phyloP scores from a whole-genome alignment of 2,329 filamentous ascomycete species.

The Helotiales sp. region DNA sequence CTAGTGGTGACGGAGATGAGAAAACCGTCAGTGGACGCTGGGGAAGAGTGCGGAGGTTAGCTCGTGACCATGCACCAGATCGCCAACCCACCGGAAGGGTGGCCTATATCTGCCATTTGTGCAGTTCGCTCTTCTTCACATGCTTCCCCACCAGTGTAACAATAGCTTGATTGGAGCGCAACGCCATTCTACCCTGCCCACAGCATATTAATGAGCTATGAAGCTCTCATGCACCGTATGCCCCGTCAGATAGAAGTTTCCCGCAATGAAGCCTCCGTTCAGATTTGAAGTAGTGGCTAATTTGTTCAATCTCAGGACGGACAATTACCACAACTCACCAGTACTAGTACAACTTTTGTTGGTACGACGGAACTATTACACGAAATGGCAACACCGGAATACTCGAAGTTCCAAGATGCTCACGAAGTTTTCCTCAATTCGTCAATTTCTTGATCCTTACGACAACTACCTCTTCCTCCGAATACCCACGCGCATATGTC shows the following conservation, averaged over 20 bases:
- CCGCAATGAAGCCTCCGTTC: too few species aligned
- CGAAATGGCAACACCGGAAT: too few species aligned
- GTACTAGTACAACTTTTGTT: too few species aligned
- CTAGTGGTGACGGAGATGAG: background rate
- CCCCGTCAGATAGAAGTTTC: background rate
- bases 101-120: background rate
- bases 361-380: too few species aligned
- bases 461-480: conserved; percentile 15
- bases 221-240: background rate
- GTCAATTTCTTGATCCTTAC: background rate
- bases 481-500: conserved; percentile 34
- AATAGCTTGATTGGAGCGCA: background rate
- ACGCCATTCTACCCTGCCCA: background rate
- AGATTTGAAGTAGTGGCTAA: too few species aligned
- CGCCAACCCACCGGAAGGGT: conserved; percentile 8
- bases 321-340: too few species aligned
- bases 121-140: background rate
- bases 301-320: too few species aligned
- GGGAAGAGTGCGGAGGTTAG: background rate
- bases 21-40: background rate
- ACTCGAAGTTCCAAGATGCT: too few species aligned
- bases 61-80: background rate
- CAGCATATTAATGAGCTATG: background rate
- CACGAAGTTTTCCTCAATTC: too few species aligned
- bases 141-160: background rate